These are phyloP conservation scores for Penicillium corylophilum DNA, from an alignment of 2,329 filamentous ascomycete genomes.

Conservation along the genomic window DNA sequence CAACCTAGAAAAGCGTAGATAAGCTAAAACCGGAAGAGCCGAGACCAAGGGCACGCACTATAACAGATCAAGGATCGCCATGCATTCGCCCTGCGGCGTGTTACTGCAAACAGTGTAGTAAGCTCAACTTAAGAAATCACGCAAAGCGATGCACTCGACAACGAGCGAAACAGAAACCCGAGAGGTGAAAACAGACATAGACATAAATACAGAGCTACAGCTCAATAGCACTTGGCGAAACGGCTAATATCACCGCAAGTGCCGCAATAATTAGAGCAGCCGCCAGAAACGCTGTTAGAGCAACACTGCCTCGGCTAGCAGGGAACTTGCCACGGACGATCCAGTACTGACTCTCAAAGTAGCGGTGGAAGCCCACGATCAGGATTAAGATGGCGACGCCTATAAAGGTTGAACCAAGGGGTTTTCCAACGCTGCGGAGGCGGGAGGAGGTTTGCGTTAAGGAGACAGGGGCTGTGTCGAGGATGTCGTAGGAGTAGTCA, in stretches of 20 bases:
- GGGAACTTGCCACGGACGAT: constrained; percentile 66
- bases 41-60: too few relatives aligned
- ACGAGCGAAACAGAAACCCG: too few relatives aligned
- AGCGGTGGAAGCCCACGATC: constrained; percentile 63
- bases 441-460: constrained; percentile 15
- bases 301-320: constrained; percentile 61
- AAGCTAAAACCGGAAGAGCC: too few relatives aligned
- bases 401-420: constrained; percentile 64
- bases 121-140: neutral
- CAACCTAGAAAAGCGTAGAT: too few relatives aligned
- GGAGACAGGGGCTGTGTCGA: constrained; percentile 19
- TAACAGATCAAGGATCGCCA: too few relatives aligned
- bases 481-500: constrained; percentile 17
- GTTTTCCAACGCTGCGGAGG: constrained; percentile 57
- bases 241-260: constrained; percentile 59
- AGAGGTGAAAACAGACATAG: neutral
- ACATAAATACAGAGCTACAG: constrained; percentile 10
- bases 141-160: neutral
- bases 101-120: neutral
- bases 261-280: constrained; percentile 58
- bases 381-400: constrained; percentile 61
- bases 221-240: constrained; percentile 48
- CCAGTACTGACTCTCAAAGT: constrained; percentile 67
- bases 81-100: neutral
- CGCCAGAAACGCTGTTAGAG: constrained; percentile 57